Evolutionary conservation across 176 grass and related monocot genomes (phyloP).

Genomic region (Triticum aestivum): DNA sequence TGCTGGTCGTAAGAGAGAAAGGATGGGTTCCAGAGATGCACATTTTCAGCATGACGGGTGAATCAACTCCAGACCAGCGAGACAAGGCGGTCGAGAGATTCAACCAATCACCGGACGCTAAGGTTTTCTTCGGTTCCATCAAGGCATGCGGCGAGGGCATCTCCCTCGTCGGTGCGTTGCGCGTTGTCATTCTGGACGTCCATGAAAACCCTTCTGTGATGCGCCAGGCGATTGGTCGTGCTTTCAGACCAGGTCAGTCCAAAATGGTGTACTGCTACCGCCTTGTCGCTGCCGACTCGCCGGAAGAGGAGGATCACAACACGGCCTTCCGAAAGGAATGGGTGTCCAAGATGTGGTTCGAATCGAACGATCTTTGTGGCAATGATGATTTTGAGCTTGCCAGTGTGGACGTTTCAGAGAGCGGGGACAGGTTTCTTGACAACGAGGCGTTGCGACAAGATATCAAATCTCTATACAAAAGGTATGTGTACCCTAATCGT

Average conservation of each 20-base stretch:
- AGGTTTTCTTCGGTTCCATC: slow-evolving; percentile 78
- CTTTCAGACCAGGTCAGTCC: slow-evolving; percentile 71
- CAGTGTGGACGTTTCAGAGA: slow-evolving; percentile 41
- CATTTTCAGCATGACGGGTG: slow-evolving; percentile 54
- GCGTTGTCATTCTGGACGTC: slow-evolving; percentile 73
- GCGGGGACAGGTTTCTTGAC: slow-evolving; percentile 60
- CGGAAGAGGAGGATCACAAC: slow-evolving; percentile 66
- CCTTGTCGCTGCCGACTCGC: slow-evolving; percentile 52
- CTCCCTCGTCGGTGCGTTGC: slow-evolving; percentile 69
- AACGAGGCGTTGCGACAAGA: slow-evolving; percentile 41
- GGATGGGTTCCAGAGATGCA: slow-evolving; percentile 61
- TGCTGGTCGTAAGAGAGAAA: slow-evolving; percentile 48
- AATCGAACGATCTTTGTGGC: slow-evolving; percentile 47
- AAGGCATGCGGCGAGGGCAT: slow-evolving; percentile 88
- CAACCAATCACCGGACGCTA: slow-evolving; percentile 65
- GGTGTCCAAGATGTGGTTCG: slow-evolving; percentile 81
- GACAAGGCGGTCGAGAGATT: slow-evolving; percentile 60
- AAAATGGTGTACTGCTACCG: slow-evolving; percentile 72
- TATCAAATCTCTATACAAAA: slow-evolving; percentile 57
- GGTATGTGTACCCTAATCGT: slow-evolving; percentile 39
- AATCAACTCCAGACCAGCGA: slow-evolving; percentile 45
- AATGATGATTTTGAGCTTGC: slow-evolving; percentile 49
- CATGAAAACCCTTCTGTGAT: slow-evolving; percentile 86
- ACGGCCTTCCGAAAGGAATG: slow-evolving; percentile 66
- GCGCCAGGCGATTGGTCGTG: slow-evolving; percentile 67